A percentile compares a stretch with the other conserved stretches of the same genome.
These are phyloP conservation scores for Myriosclerotinia curreyana DNA, from an alignment of 2,329 filamentous ascomycete genomes.

Conservation along the genomic window DNA sequence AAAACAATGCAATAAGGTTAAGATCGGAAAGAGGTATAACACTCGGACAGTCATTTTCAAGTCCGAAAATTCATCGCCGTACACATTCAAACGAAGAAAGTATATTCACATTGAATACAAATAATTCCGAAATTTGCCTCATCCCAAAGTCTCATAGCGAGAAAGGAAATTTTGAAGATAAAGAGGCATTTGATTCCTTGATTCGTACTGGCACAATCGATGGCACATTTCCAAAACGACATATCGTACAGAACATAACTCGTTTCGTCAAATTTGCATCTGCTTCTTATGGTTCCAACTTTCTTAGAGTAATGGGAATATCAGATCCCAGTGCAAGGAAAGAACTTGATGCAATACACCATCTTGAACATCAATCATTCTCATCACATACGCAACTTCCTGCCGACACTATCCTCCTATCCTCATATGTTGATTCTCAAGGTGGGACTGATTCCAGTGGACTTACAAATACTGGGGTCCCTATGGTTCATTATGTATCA, in stretches of 20 bases:
- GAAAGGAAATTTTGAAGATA: constrained; percentile 34
- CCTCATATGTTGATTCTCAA: constrained; percentile 54
- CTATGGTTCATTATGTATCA: constrained; percentile 56
- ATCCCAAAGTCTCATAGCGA: constrained; percentile 38
- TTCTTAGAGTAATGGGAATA: constrained; percentile 63
- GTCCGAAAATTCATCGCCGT: constrained; percentile 38
- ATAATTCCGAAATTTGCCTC: constrained; percentile 39
- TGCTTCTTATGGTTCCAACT: constrained; percentile 62
- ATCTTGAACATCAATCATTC: constrained; percentile 61
- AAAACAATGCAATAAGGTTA: constrained; percentile 39
- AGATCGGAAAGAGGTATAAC: constrained; percentile 41
- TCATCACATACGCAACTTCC: constrained; percentile 60
- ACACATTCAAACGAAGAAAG: constrained; percentile 43
- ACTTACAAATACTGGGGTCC: constrained; percentile 50
- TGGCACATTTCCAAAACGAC: constrained; percentile 57
- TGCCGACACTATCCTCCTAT: constrained; percentile 55
- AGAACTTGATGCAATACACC: constrained; percentile 42
- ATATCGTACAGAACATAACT: constrained; percentile 59
- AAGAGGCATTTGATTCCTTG: constrained; percentile 33
- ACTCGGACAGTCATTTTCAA: constrained; percentile 26
- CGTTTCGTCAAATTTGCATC: constrained; percentile 66
- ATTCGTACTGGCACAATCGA: constrained; percentile 51
- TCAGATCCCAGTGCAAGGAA: constrained; percentile 44
- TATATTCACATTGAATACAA: constrained; percentile 59
- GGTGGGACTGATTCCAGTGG: constrained; percentile 51